A percentile compares a stretch with the other conserved stretches of the same genome.
These are phyloP conservation scores for Fomes fomentarius DNA, from an alignment of 1,284 basidiomycete genomes.

Conservation along the genomic window DNA sequence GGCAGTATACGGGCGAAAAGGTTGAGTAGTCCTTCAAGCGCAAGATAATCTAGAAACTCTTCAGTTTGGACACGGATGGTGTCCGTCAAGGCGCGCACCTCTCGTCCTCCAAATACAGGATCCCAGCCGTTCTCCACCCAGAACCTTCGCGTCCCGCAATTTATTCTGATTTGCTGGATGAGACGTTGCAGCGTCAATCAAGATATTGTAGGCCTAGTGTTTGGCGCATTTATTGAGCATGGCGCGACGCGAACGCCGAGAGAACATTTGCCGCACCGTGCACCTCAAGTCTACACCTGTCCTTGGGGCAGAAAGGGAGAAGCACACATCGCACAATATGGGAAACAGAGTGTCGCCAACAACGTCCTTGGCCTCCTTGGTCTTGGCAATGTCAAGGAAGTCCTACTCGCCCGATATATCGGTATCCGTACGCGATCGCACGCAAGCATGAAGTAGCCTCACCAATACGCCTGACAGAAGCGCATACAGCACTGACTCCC, in stretches of 20 bases:
- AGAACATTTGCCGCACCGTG: conserved; percentile 27
- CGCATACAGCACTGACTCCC: conserved; percentile 34
- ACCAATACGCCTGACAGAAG: conserved; percentile 39
- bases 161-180: conserved; percentile 34
- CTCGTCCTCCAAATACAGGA: conserved; percentile 35
- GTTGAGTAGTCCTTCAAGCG: conserved; percentile 57
- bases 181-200: conserved; percentile 33
- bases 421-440: background rate
- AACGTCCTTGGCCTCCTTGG: conserved; percentile 26
- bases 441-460: too few relatives aligned
- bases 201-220: conserved; percentile 35
- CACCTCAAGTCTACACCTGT: conserved; percentile 34
- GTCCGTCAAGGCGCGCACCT: conserved; percentile 24
- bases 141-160: conserved; percentile 27
- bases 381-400: conserved; percentile 26
- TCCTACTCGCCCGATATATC: conserved; percentile 23
- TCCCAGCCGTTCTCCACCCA: conserved; percentile 37
- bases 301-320: conserved; percentile 31
- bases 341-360: conserved; percentile 34
- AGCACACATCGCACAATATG: conserved; percentile 33
- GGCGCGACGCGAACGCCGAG: background rate
- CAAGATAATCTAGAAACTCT: conserved; percentile 56
- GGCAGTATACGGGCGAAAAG: conserved; percentile 60
- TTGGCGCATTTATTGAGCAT: conserved; percentile 13
- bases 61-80: background rate